A percentile compares a stretch with the other conserved stretches of the same genome.
Evolutionary conservation across 768 basidiomycete species (phyloP).

Genomic region (Auricularia sp.): DNA sequence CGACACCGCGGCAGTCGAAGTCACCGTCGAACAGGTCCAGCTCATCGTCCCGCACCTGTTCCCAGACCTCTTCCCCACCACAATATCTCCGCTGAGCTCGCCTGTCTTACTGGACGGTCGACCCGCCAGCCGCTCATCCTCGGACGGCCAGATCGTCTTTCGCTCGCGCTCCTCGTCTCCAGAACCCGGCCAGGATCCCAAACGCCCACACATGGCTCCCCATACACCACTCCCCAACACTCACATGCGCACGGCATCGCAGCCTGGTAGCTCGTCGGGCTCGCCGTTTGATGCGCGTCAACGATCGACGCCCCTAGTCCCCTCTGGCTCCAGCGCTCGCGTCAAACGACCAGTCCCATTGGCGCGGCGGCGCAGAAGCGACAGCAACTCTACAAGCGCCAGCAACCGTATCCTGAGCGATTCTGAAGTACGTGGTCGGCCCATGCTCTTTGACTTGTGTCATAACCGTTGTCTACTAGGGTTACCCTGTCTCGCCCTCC

Average conservation of each 20-base stretch:
- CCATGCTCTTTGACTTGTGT: background rate
- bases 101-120: conserved; percentile 49
- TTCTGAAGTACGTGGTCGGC: background rate
- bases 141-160: conserved; percentile 22
- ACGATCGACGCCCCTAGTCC: background rate
- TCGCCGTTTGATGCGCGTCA: background rate
- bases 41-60: conserved; percentile 32
- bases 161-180: conserved; percentile 17
- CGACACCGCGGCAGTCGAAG: background rate
- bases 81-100: conserved; percentile 35
- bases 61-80: background rate
- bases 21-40: conserved; percentile 34
- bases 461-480: background rate
- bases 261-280: background rate
- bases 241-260: conserved; percentile 6
- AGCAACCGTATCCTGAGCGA: background rate
- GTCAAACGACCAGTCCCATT: background rate
- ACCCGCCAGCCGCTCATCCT: conserved; percentile 40
- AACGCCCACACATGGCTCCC: conserved; percentile 23
- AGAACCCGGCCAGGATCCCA: conserved; percentile 21
- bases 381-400: background rate
- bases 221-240: conserved; percentile 37
- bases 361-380: background rate
- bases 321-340: background rate
- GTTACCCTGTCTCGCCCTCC: background rate